Percentiles rank a stretch among this genome's conserved stretches.
Evolutionary conservation across 495 filamentous ascomycete genomes (phyloP).

Genomic region (Peziza echinospora): DNA sequence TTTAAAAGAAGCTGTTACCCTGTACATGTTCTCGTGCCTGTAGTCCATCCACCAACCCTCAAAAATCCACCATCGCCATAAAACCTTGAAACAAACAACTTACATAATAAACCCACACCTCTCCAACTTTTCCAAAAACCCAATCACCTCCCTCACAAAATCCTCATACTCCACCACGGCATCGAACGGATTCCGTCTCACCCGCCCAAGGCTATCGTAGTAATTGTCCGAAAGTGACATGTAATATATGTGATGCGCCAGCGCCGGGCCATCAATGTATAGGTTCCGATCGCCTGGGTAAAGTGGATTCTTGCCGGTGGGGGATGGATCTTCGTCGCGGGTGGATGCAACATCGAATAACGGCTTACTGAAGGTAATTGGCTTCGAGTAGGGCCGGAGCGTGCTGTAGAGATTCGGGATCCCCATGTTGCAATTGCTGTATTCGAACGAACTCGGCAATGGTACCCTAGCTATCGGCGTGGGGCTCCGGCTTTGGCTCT

Average conservation of each 20-base stretch:
- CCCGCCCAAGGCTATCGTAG: background rate
- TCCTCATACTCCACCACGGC: conserved; percentile 37
- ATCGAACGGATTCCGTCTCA: conserved; percentile 25
- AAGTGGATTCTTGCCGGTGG: too few relatives aligned
- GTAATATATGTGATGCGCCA: conserved; percentile 48
- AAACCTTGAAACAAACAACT: too few relatives aligned
- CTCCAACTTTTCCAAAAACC: conserved; percentile 37
- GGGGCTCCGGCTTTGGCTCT: too few relatives aligned
- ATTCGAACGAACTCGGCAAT: too few relatives aligned
- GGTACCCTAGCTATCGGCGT: too few relatives aligned
- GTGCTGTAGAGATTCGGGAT: conserved; percentile 40
- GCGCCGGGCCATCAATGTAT: conserved; percentile 53
- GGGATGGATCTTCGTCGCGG: too few relatives aligned
- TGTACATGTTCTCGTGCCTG: too few relatives aligned
- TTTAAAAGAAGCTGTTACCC: too few relatives aligned
- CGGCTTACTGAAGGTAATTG: conserved; percentile 28
- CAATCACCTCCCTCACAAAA: conserved; percentile 34
- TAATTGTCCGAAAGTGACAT: conserved; percentile 27
- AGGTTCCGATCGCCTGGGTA: conserved; percentile 17
- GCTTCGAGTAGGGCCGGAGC: conserved; percentile 35
- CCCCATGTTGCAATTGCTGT: conserved; percentile 54
- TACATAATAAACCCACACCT: conserved; percentile 36
- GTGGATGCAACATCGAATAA: too few relatives aligned
- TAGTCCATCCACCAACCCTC: too few relatives aligned
- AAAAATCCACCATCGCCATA: too few relatives aligned